phyloP scores from a whole-genome alignment of 75 land plant species.

The Cupressus sempervirens region DNA sequence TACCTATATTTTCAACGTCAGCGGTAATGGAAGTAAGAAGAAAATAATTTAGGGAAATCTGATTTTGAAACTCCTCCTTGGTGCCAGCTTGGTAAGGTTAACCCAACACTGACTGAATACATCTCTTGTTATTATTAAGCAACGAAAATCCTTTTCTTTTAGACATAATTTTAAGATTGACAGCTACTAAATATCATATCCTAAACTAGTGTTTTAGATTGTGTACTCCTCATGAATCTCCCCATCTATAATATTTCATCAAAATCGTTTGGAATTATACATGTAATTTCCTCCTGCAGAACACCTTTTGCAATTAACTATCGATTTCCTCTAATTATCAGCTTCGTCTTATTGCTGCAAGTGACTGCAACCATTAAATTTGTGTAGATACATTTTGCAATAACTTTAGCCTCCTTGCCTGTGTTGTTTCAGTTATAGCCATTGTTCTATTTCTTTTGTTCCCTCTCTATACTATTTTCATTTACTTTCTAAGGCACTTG shows the following conservation, averaged over 20 bases:
- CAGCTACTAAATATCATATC: background rate
- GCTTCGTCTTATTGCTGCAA: background rate
- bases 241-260: background rate
- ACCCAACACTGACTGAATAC: too few relatives aligned
- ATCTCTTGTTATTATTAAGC: background rate
- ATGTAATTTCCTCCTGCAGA: background rate
- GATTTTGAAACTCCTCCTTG: too few relatives aligned
- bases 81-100: too few relatives aligned
- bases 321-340: background rate
- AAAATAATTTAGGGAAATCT: too few relatives aligned
- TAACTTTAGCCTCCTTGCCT: background rate
- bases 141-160: background rate
- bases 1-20: too few relatives aligned
- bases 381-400: background rate
- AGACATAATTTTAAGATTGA: background rate
- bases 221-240: background rate
- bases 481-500: background rate
- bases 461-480: background rate
- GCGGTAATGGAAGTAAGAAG: too few relatives aligned
- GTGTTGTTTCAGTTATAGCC: background rate
- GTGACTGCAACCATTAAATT: background rate
- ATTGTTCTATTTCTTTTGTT: background rate
- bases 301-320: background rate
- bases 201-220: background rate
- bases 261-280: background rate